phyloP scores from a whole-genome alignment of 257 asterid species.

The Leptodermis oblonga region DNA sequence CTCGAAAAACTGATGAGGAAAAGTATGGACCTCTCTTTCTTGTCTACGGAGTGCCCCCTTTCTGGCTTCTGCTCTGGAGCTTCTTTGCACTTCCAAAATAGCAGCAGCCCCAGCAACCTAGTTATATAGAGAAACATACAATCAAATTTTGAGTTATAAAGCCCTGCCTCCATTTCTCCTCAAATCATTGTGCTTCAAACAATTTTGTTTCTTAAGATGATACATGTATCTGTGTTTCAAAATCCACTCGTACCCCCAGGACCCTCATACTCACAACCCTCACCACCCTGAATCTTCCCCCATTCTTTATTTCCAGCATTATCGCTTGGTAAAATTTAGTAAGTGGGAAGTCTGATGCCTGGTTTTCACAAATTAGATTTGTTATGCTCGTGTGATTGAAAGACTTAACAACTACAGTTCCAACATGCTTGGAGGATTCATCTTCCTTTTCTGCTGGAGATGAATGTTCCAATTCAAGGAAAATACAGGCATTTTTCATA shows the following conservation, averaged over 20 bases:
- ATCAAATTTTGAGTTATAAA: too few relatives aligned
- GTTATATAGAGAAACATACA: too few relatives aligned
- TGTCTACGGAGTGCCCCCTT: constrained; percentile 66
- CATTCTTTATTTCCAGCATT: background rate
- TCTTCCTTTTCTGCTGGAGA: background rate
- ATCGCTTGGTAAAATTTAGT: background rate
- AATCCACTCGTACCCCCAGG: too few relatives aligned
- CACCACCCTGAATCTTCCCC: too few relatives aligned
- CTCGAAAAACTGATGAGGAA: background rate
- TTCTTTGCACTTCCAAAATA: constrained; percentile 74
- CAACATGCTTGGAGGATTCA: background rate
- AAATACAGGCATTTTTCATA: background rate
- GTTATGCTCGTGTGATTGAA: background rate
- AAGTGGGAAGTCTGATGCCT: background rate
- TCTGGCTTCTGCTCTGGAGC: constrained; percentile 76
- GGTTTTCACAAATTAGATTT: too few relatives aligned
- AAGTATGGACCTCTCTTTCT: too few relatives aligned
- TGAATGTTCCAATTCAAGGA: background rate
- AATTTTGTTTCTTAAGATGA: background rate
- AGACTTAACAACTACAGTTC: too few relatives aligned
- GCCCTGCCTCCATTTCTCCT: background rate
- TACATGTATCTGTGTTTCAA: too few relatives aligned
- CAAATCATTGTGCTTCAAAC: background rate
- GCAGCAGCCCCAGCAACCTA: too few relatives aligned
- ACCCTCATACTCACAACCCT: too few relatives aligned